Base-by-base conservation (phyloP, 768 basidiomycete genomes). In the Trametopsis cervina region DNA sequence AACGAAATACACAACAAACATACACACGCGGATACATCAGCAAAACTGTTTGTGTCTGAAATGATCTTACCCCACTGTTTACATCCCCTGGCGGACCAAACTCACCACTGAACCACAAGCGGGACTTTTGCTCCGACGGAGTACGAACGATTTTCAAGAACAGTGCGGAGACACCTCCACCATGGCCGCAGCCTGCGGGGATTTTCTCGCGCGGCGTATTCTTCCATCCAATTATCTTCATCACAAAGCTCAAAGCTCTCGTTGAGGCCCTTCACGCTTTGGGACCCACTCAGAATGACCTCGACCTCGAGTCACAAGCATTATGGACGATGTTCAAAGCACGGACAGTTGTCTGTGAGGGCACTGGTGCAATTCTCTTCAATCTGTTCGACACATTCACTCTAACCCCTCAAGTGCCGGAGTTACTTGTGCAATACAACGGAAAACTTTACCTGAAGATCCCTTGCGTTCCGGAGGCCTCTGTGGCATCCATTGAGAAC, bases 51-150 rank as follows among this genome's bases (percentile, higher is more conserved):
- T n/a, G n/a, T n/a, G n/a, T n/a, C n/a, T n/a, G n/a, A n/a, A n/a
- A n/a, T n/a, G n/a, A n/a, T n/a, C n/a, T n/a, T n/a, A n/a, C n/a
- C n/a, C n/a, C n/a, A n/a, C n/a, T n/a, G n/a, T n/a, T n/a, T n/a
- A n/a, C n/a, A n/a, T n/a, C n/a, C 15, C 49, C 54, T n/a, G 40
- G 42, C 2, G 42, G 37, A 4, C 22, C 25, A 18, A 35, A 33
- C 13, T n/a, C 25, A 3, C 6, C 11, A 10, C 11, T 15, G 17
- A 54, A 57, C 21, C 56, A 54, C 51, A 52, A 53, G 39, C 7
- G 18, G 4, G 29, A 9, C 3, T 47, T 12, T 27, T 58, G 57
- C 46, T 46, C 51, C 0, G 57, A 58, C 36, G 57, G 54, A 10
- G 51, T 26, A 0, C 40, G 40, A 15, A 36, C 35, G 11, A 29